Percentiles rank a stretch among this genome's conserved stretches.
Evolutionary conservation across 306 rosid genomes (phyloP).

Genomic region (Quercus agrifolia): DNA sequence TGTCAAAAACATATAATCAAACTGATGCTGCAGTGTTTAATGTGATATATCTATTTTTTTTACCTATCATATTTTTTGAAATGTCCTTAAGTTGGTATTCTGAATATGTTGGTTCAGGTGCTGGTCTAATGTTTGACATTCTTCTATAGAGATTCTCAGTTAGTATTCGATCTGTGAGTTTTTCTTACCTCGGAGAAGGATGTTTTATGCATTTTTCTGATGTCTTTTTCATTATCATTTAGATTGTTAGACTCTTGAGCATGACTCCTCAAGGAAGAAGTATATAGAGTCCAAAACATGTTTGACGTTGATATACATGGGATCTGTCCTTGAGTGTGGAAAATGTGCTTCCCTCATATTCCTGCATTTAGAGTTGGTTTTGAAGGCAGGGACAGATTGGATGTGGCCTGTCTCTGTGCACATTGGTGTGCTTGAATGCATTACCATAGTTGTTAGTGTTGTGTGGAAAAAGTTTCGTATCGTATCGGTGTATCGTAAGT

Average conservation of each 20-base stretch:
- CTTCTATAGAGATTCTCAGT: conserved; percentile 35
- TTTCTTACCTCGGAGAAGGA: conserved; percentile 30
- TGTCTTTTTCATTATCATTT: conserved; percentile 1
- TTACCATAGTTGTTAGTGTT: too few species aligned
- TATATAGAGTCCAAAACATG: neutral
- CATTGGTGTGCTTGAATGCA: neutral
- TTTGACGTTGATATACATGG: neutral
- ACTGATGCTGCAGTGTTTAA: neutral
- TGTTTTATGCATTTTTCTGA: conserved; percentile 9
- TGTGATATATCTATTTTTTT: neutral
- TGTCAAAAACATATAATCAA: neutral
- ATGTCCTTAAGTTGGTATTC: conserved; percentile 25
- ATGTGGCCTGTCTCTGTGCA: neutral
- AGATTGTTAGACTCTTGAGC: conserved; percentile 4
- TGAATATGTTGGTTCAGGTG: conserved; percentile 49
- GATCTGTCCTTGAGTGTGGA: neutral
- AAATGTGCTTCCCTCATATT: neutral
- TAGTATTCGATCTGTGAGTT: conserved; percentile 37
- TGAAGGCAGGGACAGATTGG: neutral
- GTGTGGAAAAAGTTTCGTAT: too few species aligned
- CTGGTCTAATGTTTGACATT: conserved; percentile 38
- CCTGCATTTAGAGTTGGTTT: neutral
- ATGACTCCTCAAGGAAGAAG: neutral
- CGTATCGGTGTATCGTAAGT: too few species aligned
- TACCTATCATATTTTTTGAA: conserved; percentile 3